Evolutionary conservation across 2,329 filamentous ascomycete species (phyloP).

Genomic region (Harringtonia aguacate): DNA sequence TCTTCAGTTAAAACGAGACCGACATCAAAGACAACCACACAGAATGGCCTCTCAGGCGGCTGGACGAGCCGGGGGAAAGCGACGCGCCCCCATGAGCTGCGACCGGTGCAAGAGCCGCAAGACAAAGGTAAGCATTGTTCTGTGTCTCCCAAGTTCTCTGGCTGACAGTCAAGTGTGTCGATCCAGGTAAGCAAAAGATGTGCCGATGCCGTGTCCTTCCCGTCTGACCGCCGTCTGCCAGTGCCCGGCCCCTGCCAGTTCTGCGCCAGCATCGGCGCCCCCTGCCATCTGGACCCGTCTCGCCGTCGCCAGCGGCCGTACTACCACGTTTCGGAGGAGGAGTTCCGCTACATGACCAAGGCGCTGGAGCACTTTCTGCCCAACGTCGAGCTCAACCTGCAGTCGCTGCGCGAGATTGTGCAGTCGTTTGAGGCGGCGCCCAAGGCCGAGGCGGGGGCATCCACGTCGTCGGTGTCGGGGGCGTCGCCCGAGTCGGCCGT

Average conservation of each 20-base stretch:
- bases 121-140: conserved; percentile 14
- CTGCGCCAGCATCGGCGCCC: conserved; percentile 16
- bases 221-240: background rate
- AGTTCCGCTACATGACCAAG: conserved; percentile 18
- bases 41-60: background rate
- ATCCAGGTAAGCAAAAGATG: conserved; percentile 3
- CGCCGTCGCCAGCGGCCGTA: conserved; percentile 19
- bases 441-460: background rate
- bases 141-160: no score
- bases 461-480: background rate
- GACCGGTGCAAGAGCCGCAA: conserved; percentile 19
- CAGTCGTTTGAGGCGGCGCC: conserved; percentile 5
- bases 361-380: conserved; percentile 18
- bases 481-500: conserved; percentile 6
- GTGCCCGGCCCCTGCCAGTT: conserved; percentile 19
- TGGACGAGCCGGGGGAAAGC: conserved; percentile 6
- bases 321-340: conserved; percentile 19
- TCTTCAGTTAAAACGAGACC: no score
- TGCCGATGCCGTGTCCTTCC: no score
- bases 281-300: conserved; percentile 17
- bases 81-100: conserved; percentile 19
- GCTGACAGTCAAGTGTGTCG: conserved; percentile 8
- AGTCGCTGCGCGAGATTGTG: conserved; percentile 12
- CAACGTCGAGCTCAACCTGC: conserved; percentile 15
- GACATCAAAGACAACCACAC: no score